Percentiles rank a stretch among this genome's conserved stretches.
phyloP scores from a whole-genome alignment of 148 eudicot species.

The Agrostemma githago region DNA sequence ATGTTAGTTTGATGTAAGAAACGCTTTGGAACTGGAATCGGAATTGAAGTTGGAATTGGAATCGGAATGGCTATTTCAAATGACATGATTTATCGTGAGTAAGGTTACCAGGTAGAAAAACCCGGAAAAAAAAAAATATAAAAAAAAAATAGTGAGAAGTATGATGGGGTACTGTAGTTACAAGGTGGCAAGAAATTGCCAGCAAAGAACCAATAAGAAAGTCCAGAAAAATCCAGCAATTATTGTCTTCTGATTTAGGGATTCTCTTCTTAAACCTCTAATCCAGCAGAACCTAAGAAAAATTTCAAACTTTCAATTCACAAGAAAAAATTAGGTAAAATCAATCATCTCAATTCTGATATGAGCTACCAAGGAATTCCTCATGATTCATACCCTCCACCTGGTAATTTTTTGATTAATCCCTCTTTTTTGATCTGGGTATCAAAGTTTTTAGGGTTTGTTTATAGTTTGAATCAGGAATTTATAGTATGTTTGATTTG shows the following conservation, averaged over 20 bases:
- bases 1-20: no score
- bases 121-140: no score
- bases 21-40: no score
- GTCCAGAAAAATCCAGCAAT: not conserved
- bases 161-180: no score
- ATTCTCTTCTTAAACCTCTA: not conserved
- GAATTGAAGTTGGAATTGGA: no score
- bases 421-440: not conserved
- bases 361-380: conserved; percentile 29
- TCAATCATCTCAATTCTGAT: not conserved
- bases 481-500: not conserved
- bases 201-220: not conserved
- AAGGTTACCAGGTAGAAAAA: no score
- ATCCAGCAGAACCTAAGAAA: not conserved
- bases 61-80: no score
- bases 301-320: not conserved
- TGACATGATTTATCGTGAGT: no score
- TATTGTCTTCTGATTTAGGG: not conserved
- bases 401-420: conserved; percentile 13
- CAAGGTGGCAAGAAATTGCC: not conserved
- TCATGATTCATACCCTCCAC: conserved; percentile 22
- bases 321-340: not conserved
- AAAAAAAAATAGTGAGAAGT: no score
- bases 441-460: not conserved
- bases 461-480: not conserved